Percentiles rank a stretch among this genome's conserved stretches.
Evolutionary conservation across 2,329 filamentous ascomycete species (phyloP).

Genomic region (Fusarium devonianum): DNA sequence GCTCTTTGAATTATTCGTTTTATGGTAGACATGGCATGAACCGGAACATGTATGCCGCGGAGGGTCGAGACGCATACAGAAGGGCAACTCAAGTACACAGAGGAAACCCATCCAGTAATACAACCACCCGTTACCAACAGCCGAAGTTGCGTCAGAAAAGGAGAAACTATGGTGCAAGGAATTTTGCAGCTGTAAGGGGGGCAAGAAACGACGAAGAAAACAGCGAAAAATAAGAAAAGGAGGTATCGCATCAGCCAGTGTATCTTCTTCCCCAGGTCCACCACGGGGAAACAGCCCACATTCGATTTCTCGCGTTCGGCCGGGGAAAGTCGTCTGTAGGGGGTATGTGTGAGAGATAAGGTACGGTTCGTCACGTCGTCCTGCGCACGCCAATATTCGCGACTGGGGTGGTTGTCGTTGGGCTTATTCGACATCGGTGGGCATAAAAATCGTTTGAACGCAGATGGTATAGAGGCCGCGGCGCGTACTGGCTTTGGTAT

Average conservation of each 20-base stretch:
- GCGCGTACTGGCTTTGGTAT: slow-evolving; percentile 42
- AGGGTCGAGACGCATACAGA: slow-evolving; percentile 38
- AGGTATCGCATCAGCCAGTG: slow-evolving; percentile 48
- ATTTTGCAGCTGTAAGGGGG: slow-evolving; percentile 43
- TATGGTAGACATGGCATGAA: slow-evolving; percentile 25
- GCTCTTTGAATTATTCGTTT: slow-evolving; percentile 31
- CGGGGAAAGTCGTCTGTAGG: slow-evolving; percentile 39
- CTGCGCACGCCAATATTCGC: slow-evolving; percentile 49
- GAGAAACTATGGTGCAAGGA: slow-evolving; percentile 47
- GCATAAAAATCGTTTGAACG: slow-evolving; percentile 44
- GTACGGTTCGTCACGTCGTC: slow-evolving; percentile 52
- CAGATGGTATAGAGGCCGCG: slow-evolving; percentile 40
- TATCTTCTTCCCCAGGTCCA: slow-evolving; percentile 36
- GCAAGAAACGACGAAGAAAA: slow-evolving; percentile 34
- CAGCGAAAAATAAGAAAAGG: slow-evolving; percentile 38
- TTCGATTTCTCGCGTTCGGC: slow-evolving; percentile 35
- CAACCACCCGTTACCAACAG: slow-evolving; percentile 46
- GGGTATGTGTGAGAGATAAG: slow-evolving; percentile 44
- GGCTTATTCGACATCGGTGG: slow-evolving; percentile 41
- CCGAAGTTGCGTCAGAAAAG: slow-evolving; percentile 41
- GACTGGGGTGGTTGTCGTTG: slow-evolving; percentile 44
- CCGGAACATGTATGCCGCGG: slow-evolving; percentile 24
- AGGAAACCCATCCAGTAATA: slow-evolving; percentile 48
- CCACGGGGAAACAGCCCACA: slow-evolving; percentile 36
- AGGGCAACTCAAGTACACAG: slow-evolving; percentile 42